Evolutionary conservation across 148 eudicot genomes (phyloP), one percentile per base, ranked within the genome.

Genomic region (Silene conica): DNA sequence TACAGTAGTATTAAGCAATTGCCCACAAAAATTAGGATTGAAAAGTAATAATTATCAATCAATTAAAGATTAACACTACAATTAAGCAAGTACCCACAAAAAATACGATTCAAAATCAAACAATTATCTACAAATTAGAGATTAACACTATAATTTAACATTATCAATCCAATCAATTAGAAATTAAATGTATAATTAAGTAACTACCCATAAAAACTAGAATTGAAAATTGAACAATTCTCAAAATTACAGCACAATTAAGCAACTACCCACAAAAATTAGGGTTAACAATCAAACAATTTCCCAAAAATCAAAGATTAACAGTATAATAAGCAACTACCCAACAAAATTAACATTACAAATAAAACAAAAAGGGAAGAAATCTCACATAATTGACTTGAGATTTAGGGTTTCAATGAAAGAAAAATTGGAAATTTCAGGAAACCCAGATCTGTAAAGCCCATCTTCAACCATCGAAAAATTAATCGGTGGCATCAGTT

Each of bases 361-460:
- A 59, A 59, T 20, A 0, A 59, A 59, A 21, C 23, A 8, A 66
- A 15, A 41, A 1, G 20, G 41, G 19, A 11, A 31, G 23, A 14
- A 31, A 34, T 77, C 76, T 75, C 13, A 90, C 96, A 90, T 88
- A 78, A 90, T 80, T 31, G 96, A 88, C 70, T 82, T 81, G 65
- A 90, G 87, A 74, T 84, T 87, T 74, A 90, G 92, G 82, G 90
- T 80, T 63, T 83, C 55, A 48, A 90, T 80, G 69, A 87, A 88
- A 5, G 74, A 70, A 50, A 87, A 88, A 82, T 90, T 84, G 70
- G 73, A 68, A 43, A 80, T 70, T 73, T 90, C 74, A 34, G 96
- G 96, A 69, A 88, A 88, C 76, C 96, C 92, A 79, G 96, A 90
- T 88, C 96, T 81, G 68, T 84, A 90, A 25, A 90, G 76, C 57